phyloP scores from a whole-genome alignment of 108 stramenopile species.

The Cyclotella kingstonii region DNA sequence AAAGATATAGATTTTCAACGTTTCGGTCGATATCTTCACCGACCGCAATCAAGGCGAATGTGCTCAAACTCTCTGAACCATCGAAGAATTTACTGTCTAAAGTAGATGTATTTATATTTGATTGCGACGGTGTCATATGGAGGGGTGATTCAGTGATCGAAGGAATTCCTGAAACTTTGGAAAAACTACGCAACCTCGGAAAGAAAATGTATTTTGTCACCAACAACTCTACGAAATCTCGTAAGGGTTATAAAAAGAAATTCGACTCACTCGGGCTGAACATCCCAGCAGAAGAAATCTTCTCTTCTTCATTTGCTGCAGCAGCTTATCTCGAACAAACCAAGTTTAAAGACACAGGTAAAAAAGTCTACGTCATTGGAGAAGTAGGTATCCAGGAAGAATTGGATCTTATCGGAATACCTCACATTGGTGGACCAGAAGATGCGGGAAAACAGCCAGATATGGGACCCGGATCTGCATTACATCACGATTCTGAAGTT shows the following conservation, averaged over 20 bases:
- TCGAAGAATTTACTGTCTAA: slow-evolving; percentile 63
- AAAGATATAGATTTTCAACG: neutral
- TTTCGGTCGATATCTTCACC: slow-evolving; percentile 10
- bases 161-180: slow-evolving; percentile 91
- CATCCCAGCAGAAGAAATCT: slow-evolving; percentile 92
- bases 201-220: slow-evolving; percentile 98
- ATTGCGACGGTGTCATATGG: slow-evolving; percentile 99
- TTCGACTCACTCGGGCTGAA: slow-evolving; percentile 89
- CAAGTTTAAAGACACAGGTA: slow-evolving; percentile 90
- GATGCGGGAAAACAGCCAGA: slow-evolving; percentile 84
- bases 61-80: slow-evolving; percentile 71
- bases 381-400: slow-evolving; percentile 96
- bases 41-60: slow-evolving; percentile 53
- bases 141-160: slow-evolving; percentile 92
- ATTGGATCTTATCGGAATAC: slow-evolving; percentile 92
- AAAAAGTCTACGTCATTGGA: slow-evolving; percentile 96
- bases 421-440: slow-evolving; percentile 92
- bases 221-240: slow-evolving; percentile 97
- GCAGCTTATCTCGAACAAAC: slow-evolving; percentile 98
- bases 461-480: slow-evolving; percentile 86
- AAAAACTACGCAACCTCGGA: slow-evolving; percentile 76
- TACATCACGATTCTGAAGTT: slow-evolving; percentile 89
- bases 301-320: slow-evolving; percentile 92
- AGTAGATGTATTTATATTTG: slow-evolving; percentile 97
- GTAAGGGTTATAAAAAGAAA: slow-evolving; percentile 91